Evolutionary conservation across 352 stramenopile species (phyloP).

Genomic region (Pythium dissimile): DNA sequence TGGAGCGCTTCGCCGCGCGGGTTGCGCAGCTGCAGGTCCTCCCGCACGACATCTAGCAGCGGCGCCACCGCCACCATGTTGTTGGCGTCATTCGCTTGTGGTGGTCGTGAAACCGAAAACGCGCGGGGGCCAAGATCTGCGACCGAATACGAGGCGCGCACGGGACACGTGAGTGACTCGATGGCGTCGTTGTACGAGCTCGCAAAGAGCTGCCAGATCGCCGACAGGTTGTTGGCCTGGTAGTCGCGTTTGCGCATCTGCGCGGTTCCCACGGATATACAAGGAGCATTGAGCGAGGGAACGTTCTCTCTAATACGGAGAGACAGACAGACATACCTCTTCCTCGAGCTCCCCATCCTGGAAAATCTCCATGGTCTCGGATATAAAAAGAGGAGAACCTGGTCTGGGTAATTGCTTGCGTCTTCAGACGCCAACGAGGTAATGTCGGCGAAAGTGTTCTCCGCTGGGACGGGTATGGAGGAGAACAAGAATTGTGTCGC

Average conservation of each 20-base stretch:
- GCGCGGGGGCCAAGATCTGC: constrained; percentile 41
- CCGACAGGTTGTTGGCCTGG: constrained; percentile 45
- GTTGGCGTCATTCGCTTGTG: not conserved
- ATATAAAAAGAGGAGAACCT: too few relatives aligned
- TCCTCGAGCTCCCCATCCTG: constrained; percentile 72
- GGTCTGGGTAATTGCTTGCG: too few relatives aligned
- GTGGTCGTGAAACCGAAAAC: constrained; percentile 12
- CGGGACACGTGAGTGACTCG: constrained; percentile 58
- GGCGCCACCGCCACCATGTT: not conserved
- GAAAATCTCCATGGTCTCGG: constrained; percentile 70
- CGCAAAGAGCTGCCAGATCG: constrained; percentile 70
- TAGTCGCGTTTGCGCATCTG: constrained; percentile 62
- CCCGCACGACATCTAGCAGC: constrained; percentile 28
- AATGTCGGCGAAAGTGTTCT: too few relatives aligned
- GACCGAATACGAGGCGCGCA: constrained; percentile 55
- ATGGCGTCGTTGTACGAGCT: constrained; percentile 74
- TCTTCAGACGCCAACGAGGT: too few relatives aligned
- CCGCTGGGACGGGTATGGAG: too few relatives aligned
- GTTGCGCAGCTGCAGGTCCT: constrained; percentile 64
- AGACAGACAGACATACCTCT: constrained; percentile 57
- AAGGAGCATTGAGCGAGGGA: too few relatives aligned
- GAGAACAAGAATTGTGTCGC: too few relatives aligned
- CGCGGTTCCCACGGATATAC: too few relatives aligned
- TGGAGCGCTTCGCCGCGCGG: constrained; percentile 42
- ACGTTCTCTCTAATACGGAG: too few relatives aligned